A percentile compares a stretch with the other conserved stretches of the same genome.
Conservation (phyloP, 345 rosid species). For the Corymbia maculata region DNA sequence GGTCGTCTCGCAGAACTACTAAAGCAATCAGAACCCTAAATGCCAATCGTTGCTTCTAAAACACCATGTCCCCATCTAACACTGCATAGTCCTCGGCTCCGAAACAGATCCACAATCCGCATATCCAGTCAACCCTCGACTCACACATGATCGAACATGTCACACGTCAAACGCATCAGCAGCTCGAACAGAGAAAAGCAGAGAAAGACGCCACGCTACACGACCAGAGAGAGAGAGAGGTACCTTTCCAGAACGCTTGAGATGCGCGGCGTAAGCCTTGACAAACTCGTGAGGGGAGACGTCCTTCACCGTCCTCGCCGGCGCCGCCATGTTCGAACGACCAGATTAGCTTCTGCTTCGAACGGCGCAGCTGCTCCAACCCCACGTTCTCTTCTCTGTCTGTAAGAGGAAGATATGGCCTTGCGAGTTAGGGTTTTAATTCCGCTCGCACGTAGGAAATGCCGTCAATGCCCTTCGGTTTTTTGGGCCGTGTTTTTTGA, state of each 20-base stretch:
- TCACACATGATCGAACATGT: background rate
- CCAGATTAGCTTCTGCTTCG: background rate
- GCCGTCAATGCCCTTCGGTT: background rate
- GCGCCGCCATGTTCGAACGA: constrained; percentile 4
- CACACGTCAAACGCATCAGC: background rate
- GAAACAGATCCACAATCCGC: background rate
- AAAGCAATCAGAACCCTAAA: background rate
- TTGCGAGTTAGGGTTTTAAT: constrained; percentile 1
- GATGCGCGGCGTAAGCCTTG: constrained; percentile 43
- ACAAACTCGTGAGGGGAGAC: constrained; percentile 50
- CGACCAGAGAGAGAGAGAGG: background rate
- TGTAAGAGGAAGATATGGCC: background rate
- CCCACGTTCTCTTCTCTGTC: background rate
- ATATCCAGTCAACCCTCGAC: background rate
- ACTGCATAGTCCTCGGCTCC: background rate
- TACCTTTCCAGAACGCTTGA: constrained; percentile 52
- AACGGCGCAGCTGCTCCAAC: background rate
- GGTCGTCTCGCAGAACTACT: background rate
- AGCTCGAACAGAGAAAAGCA: too few relatives aligned
- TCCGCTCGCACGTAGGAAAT: background rate
- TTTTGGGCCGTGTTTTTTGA: background rate
- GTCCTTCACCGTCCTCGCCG: constrained; percentile 34
- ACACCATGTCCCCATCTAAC: background rate
- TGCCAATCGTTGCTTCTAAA: background rate
- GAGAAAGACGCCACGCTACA: background rate